These are phyloP conservation scores for Trichodelitschia bisporula DNA, from an alignment of 495 filamentous ascomycete genomes.

Conservation along the genomic window DNA sequence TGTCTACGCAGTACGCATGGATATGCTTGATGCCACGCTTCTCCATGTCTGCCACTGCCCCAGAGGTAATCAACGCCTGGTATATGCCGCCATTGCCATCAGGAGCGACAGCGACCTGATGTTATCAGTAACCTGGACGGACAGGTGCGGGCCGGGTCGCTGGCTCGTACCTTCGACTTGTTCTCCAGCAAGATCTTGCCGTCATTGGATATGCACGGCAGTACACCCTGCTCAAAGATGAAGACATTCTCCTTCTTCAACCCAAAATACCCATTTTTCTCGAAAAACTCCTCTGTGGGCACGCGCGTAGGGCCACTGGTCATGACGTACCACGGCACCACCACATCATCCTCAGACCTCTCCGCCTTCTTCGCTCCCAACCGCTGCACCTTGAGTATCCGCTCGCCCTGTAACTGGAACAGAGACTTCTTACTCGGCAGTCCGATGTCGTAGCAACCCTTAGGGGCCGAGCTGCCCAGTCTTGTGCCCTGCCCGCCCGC, in stretches of 20 bases:
- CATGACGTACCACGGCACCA: conserved; percentile 98
- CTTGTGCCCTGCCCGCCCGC: conserved; percentile 92
- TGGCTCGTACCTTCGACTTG: conserved; percentile 45
- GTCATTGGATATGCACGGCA: conserved; percentile 93
- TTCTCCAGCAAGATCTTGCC: conserved; percentile 87
- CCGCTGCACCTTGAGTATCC: conserved; percentile 67
- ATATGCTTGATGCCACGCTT: conserved; percentile 81
- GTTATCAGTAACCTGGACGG: conserved; percentile 1
- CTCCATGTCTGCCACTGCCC: conserved; percentile 71
- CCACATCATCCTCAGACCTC: conserved; percentile 28
- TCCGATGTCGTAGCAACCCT: conserved; percentile 91
- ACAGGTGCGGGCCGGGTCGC: too few relatives aligned
- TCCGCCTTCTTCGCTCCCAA: conserved; percentile 50
- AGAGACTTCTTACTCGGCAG: conserved; percentile 79
- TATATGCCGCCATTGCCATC: conserved; percentile 98
- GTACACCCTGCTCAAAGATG: conserved; percentile 91
- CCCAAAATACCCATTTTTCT: conserved; percentile 74
- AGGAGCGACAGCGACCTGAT: conserved; percentile 72
- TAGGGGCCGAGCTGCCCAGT: conserved; percentile 80
- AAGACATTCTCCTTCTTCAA: conserved; percentile 61
- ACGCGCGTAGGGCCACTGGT: conserved; percentile 88
- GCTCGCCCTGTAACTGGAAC: conserved; percentile 91
- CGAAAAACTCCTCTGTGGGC: conserved; percentile 82
- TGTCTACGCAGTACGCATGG: conserved; percentile 95
- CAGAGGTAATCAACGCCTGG: conserved; percentile 60